phyloP scores from a whole-genome alignment of 1,284 basidiomycete species.

The Papiliotrema laurentii region DNA sequence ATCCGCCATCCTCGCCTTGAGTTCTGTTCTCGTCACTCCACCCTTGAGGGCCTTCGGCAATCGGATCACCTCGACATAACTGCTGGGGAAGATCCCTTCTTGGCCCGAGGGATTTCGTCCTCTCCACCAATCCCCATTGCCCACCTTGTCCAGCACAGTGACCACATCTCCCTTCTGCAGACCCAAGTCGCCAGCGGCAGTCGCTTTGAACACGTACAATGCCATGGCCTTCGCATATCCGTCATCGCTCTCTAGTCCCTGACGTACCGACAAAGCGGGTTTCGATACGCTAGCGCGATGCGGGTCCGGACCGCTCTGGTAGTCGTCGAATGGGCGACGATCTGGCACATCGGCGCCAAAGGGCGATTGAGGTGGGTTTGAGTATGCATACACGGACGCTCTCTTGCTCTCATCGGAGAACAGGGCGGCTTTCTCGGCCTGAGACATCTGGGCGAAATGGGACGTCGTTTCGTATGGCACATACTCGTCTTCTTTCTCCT shows the following conservation, averaged over 20 bases:
- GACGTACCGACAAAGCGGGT: conserved; percentile 16
- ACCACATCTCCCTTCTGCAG: conserved; percentile 82
- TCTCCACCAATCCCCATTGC: conserved; percentile 63
- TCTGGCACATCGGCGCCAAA: conserved; percentile 12
- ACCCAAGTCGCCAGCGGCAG: conserved; percentile 73
- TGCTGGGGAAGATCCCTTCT: conserved; percentile 57
- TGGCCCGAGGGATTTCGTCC: conserved; percentile 31
- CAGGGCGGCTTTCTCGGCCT: background rate
- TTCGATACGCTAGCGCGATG: conserved; percentile 1
- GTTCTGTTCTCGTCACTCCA: conserved; percentile 24
- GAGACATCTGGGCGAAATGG: conserved; percentile 12
- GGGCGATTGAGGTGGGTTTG: conserved; percentile 1
- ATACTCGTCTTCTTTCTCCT: conserved; percentile 25
- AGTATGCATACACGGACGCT: background rate
- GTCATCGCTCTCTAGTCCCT: conserved; percentile 18
- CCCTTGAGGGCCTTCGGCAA: conserved; percentile 33
- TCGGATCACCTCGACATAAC: conserved; percentile 55
- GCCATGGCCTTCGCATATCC: conserved; percentile 66
- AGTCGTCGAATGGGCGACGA: conserved; percentile 18
- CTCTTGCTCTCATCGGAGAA: background rate
- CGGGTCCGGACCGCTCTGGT: conserved; percentile 5
- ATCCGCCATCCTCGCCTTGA: conserved; percentile 27
- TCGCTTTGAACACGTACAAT: conserved; percentile 68
- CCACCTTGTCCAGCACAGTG: conserved; percentile 59
- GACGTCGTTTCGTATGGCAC: conserved; percentile 24